A percentile compares a stretch with the other conserved stretches of the same genome.
Conservation (phyloP, 169 alveolate genomes). For the Besnoitia besnoiti region DNA sequence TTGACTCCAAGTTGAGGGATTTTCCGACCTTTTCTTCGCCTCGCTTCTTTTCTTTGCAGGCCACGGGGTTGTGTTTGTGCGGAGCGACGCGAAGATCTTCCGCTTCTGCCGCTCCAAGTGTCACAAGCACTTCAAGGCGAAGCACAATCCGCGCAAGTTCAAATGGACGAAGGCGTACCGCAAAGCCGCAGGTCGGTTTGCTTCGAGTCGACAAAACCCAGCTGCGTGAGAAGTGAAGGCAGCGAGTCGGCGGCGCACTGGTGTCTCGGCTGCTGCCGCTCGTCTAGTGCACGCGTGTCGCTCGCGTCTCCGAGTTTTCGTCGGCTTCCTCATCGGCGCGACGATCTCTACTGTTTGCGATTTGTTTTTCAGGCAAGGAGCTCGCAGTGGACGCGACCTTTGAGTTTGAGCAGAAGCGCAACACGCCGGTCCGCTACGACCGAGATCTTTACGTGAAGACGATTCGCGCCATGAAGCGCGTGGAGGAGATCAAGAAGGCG, state of each 20-base stretch:
- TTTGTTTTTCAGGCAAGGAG: conserved; percentile 90
- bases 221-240: too few species aligned
- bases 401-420: conserved; percentile 96
- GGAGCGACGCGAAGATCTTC: conserved; percentile 97
- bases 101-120: conserved; percentile 99
- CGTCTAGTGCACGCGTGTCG: too few species aligned
- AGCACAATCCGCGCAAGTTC: conserved; percentile 97
- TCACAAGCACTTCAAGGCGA: conserved; percentile 97
- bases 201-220: too few species aligned
- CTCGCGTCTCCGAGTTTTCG: too few species aligned
- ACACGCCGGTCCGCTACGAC: conserved; percentile 94
- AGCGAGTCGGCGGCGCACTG: too few species aligned
- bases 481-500: conserved; percentile 88
- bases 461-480: conserved; percentile 94
- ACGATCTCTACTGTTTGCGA: too few species aligned
- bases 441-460: conserved; percentile 94
- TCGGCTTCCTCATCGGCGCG: too few species aligned
- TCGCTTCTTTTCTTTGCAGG: conserved; percentile 78
- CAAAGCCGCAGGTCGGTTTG: conserved; percentile 86
- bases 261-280: too few species aligned
- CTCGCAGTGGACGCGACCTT: conserved; percentile 94
- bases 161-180: conserved; percentile 99
- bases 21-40: background rate
- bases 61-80: conserved; percentile 97
- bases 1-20: background rate